Evolutionary conservation across 805 yeast species (phyloP).

Genomic region (Ogataea haglerorum): DNA sequence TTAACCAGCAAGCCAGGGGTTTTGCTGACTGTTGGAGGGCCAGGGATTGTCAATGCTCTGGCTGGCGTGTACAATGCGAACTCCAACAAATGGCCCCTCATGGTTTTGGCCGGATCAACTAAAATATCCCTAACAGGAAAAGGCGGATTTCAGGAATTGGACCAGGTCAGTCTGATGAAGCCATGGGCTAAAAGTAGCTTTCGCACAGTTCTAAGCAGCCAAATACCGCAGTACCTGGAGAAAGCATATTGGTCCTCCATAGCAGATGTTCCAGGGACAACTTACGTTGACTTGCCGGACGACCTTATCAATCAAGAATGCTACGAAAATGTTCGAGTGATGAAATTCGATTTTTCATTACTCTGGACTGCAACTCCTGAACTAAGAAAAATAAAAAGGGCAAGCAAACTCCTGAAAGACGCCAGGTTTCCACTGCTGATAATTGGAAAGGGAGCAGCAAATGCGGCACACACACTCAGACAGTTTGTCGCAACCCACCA

Average conservation of each 20-base stretch:
- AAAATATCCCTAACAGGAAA: slow-evolving; percentile 45
- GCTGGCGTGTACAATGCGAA: slow-evolving; percentile 65
- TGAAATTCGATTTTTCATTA: slow-evolving; percentile 13
- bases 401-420: slow-evolving; percentile 32
- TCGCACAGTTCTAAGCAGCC: slow-evolving; percentile 27
- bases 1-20: slow-evolving; percentile 65
- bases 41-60: slow-evolving; percentile 65
- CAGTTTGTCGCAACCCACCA: slow-evolving; percentile 39
- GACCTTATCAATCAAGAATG: slow-evolving; percentile 43
- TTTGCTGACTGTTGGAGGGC: slow-evolving; percentile 70
- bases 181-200: slow-evolving; percentile 46
- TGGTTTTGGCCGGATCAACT: slow-evolving; percentile 63
- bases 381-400: slow-evolving; percentile 38
- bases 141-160: slow-evolving; percentile 73
- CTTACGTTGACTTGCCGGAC: slow-evolving; percentile 67
- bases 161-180: slow-evolving; percentile 50
- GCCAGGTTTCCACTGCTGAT: slow-evolving; percentile 52
- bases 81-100: slow-evolving; percentile 61
- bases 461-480: slow-evolving; percentile 36
- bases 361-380: neutral
- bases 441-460: slow-evolving; percentile 66
- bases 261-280: slow-evolving; percentile 56
- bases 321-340: neutral
- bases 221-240: slow-evolving; percentile 38
- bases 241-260: slow-evolving; percentile 44